These are phyloP conservation scores for Cenchrus purpureus DNA, from an alignment of 176 grass and related monocot species.

Conservation along the genomic window DNA sequence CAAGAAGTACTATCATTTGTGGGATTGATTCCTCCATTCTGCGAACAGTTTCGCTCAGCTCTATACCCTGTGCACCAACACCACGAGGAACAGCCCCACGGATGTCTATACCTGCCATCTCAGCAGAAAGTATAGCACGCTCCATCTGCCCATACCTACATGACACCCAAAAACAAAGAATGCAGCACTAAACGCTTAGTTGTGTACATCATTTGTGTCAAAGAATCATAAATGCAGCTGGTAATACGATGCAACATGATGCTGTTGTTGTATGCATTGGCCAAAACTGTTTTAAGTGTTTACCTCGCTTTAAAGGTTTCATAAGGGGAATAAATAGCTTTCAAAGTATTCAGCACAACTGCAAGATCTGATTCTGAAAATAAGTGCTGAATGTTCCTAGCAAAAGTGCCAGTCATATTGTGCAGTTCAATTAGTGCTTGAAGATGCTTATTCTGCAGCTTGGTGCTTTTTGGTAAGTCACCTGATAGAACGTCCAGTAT, in stretches of 20 bases:
- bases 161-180: neutral
- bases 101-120: constrained; percentile 87
- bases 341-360: constrained; percentile 79
- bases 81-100: constrained; percentile 86
- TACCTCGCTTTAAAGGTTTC: constrained; percentile 94
- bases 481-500: constrained; percentile 95
- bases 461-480: constrained; percentile 90
- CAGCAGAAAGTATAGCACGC: constrained; percentile 82
- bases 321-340: constrained; percentile 97
- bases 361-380: constrained; percentile 88
- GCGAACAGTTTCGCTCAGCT: constrained; percentile 94
- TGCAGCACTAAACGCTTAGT: constrained; percentile 1
- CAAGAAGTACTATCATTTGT: constrained; percentile 86
- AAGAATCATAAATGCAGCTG: constrained; percentile 9
- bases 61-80: constrained; percentile 94
- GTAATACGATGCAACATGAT: constrained; percentile 8
- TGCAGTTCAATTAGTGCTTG: constrained; percentile 90
- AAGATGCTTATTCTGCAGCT: constrained; percentile 90
- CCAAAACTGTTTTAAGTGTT: constrained; percentile 21
- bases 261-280: neutral
- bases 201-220: neutral
- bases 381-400: constrained; percentile 92
- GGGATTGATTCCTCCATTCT: constrained; percentile 99
- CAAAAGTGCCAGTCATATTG: constrained; percentile 92
- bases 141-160: constrained; percentile 98